Base-by-base conservation (phyloP, 164 flowering plant species). In the Sedum album region DNA sequence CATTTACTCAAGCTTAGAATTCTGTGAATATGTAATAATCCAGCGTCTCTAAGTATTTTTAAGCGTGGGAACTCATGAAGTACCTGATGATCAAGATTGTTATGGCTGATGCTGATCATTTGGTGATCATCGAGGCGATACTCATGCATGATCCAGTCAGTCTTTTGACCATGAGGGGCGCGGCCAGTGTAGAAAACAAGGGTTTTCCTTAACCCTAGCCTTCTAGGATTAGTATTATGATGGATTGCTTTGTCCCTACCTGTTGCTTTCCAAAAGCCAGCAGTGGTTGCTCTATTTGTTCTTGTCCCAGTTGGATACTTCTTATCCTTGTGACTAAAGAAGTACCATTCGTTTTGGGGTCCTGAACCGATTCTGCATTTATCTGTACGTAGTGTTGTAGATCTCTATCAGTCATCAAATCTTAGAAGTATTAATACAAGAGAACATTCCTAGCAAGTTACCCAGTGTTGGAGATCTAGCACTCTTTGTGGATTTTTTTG, bases 261-360 rank as follows among this genome's bases (percentile, higher is more conserved):
- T 61, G 71, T 69, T 42, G 71, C 71, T 48, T 69, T 69, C 71
- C 71, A 69, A 21, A 69, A 69, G 21, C 71, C 71, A 20, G 66
- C 71, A 2, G 71, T 30, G 11, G 71, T 69, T 39, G 91, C 88
- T 11, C 91, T 73, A 42, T 84, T 86, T 11, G 91, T 86, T 38
- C 88, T 75, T 0, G 90, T 79, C 67, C 98, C 98, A 0, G 98
- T 92, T 46, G 98, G 98, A 67, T 93, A 93, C 70, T 93, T 93
- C 81, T 84, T 86, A 76, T 84, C 91, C 53, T 84, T 86, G 81
- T 84, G 88, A 77, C 90, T 84, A 77, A 84, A 86, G 74, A 86
- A 86, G 64, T 93, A 93, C 98, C 98, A 93, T 33, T 93, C 98
- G 62, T 83, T 88, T 69, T 93, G 95, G 66, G 84, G 51, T 23